Conservation (phyloP, 2,329 filamentous ascomycete genomes). For the Sporothrix curviconia region DNA sequence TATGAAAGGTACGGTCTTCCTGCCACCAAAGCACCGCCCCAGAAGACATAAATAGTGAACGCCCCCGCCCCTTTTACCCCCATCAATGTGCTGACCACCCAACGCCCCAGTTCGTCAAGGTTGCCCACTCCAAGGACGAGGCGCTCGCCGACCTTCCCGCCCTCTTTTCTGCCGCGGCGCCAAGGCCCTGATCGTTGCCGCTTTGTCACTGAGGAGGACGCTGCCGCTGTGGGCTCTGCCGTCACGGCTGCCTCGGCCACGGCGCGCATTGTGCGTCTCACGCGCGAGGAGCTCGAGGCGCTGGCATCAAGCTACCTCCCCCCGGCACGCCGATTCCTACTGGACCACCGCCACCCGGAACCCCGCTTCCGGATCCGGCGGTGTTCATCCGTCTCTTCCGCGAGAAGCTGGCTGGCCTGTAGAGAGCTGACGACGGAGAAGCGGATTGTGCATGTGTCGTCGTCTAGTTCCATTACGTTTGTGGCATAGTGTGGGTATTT, state of each 20-base stretch:
- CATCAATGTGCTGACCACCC: not conserved
- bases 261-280: slow-evolving; percentile 1
- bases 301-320: slow-evolving; percentile 6
- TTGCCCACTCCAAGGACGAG: slow-evolving; percentile 8
- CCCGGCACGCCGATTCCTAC: slow-evolving; percentile 1
- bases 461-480: too few species aligned
- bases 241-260: not conserved
- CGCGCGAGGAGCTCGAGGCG: slow-evolving; percentile 9
- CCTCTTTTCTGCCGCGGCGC: not conserved
- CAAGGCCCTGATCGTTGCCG: slow-evolving; percentile 10
- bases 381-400: slow-evolving; percentile 8
- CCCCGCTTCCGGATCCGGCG: slow-evolving; percentile 3
- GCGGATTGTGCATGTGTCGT: too few species aligned
- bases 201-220: not conserved
- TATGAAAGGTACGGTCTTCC: not conserved
- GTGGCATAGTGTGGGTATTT: too few species aligned
- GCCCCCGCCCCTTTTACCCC: too few species aligned
- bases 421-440: too few species aligned
- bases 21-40: too few species aligned
- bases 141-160: slow-evolving; percentile 6
- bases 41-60: too few species aligned
- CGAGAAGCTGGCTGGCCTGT: slow-evolving; percentile 13
- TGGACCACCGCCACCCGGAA: slow-evolving; percentile 1
- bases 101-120: slow-evolving; percentile 4
- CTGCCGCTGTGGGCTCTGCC: not conserved